phyloP scores from a whole-genome alignment of 176 grass and related monocot genomes.

The Zoysia japonica region DNA sequence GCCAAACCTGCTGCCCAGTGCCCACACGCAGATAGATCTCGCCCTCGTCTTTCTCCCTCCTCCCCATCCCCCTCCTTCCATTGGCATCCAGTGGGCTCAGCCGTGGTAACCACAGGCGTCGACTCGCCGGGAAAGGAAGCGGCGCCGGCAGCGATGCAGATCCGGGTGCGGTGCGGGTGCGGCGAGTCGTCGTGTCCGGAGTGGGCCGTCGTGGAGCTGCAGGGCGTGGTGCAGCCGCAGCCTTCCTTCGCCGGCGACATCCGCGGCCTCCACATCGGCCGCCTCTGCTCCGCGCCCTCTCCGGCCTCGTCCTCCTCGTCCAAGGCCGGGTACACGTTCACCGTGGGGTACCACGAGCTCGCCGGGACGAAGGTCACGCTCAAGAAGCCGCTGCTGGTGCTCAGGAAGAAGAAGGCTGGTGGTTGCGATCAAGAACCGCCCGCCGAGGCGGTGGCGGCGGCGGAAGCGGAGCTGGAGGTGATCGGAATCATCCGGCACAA shows the following conservation, averaged over 20 bases:
- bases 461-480: constrained; percentile 61
- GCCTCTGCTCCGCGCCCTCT: constrained; percentile 63
- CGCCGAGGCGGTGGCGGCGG: not conserved
- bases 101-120: not conserved
- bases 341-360: constrained; percentile 93
- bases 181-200: constrained; percentile 62
- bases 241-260: constrained; percentile 51
- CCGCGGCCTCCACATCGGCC: constrained; percentile 47
- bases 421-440: not conserved
- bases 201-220: constrained; percentile 88
- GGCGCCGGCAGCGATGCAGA: constrained; percentile 52
- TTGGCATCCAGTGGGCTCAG: not conserved
- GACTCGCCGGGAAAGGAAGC: not conserved
- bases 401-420: constrained; percentile 60
- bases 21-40: not conserved
- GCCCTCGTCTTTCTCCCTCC: not conserved
- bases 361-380: constrained; percentile 62
- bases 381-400: constrained; percentile 82
- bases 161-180: constrained; percentile 69
- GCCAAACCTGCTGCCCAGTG: not conserved
- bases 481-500: constrained; percentile 86
- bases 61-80: not conserved
- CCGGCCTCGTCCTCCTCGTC: not conserved
- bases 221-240: constrained; percentile 83
- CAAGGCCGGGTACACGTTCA: constrained; percentile 76